Percentiles rank a stretch among this genome's conserved stretches.
These are phyloP conservation scores for Collybiopsis confluens DNA, from an alignment of 768 basidiomycete genomes.

Conservation along the genomic window DNA sequence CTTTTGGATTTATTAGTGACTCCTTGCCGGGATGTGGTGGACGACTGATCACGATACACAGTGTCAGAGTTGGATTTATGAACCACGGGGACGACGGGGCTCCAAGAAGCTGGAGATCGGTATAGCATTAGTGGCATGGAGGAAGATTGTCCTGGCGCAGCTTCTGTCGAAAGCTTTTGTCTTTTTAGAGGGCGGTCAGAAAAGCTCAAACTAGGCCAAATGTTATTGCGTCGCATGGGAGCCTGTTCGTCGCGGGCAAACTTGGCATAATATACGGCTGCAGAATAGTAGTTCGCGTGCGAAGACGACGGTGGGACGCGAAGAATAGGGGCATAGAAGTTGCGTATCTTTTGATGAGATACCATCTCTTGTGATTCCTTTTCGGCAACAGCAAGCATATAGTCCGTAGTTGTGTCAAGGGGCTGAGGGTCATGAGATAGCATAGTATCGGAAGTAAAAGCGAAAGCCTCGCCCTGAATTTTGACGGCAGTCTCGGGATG, in stretches of 20 bases:
- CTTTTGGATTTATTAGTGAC: background rate
- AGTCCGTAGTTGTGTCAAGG: background rate
- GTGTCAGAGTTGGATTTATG: background rate
- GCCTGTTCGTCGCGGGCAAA: background rate
- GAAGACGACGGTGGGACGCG: background rate
- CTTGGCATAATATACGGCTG: background rate
- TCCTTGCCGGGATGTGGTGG: background rate
- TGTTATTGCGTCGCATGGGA: background rate
- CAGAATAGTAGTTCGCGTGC: background rate
- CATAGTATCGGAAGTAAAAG: background rate
- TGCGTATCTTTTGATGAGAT: background rate
- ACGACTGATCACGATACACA: background rate
- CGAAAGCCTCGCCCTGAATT: background rate
- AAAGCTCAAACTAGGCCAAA: background rate
- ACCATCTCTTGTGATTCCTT: background rate
- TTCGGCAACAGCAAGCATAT: background rate
- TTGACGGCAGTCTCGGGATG: background rate
- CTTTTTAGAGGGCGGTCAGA: background rate
- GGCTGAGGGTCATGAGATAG: background rate
- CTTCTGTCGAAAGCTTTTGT: background rate
- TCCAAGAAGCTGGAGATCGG: conserved; percentile 1
- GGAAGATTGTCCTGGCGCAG: background rate
- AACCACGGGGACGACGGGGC: background rate
- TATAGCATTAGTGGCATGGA: conserved; percentile 6
- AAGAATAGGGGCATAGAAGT: background rate